phyloP scores from a whole-genome alignment of 2,329 filamentous ascomycete genomes.

The Samsoniella hepiali region DNA sequence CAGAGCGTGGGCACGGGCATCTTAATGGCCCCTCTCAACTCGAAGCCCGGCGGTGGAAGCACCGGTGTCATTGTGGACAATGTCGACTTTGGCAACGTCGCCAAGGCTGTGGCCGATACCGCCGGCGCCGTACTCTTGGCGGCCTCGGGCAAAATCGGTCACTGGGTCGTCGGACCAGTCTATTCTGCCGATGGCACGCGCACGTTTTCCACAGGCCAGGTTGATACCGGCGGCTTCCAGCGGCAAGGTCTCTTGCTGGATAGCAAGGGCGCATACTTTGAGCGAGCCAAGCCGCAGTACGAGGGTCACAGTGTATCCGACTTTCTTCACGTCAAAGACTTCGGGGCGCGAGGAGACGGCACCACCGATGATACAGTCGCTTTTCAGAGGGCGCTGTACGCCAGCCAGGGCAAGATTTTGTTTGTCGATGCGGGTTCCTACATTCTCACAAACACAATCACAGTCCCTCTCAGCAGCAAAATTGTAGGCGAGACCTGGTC shows the following conservation, averaged over 20 bases:
- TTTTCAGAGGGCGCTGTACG: too few relatives aligned
- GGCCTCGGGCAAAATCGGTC: too few relatives aligned
- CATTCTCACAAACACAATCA: too few relatives aligned
- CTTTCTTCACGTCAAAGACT: not conserved
- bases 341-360: not conserved
- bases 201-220: not conserved
- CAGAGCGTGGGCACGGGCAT: not conserved
- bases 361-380: too few relatives aligned
- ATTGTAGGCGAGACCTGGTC: too few relatives aligned
- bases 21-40: not conserved
- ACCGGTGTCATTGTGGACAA: slow-evolving; percentile 8
- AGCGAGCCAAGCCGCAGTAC: not conserved
- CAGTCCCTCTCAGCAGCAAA: too few relatives aligned
- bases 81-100: not conserved
- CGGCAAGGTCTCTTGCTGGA: not conserved
- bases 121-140: too few relatives aligned
- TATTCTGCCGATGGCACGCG: not conserved
- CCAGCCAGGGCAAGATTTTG: too few relatives aligned
- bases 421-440: too few relatives aligned
- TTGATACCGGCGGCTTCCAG: not conserved
- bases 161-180: not conserved
- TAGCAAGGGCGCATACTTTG: not conserved
- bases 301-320: not conserved
- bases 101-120: too few relatives aligned
- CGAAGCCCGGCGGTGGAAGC: not conserved